These are phyloP conservation scores for Comarum palustre DNA, from an alignment of 306 rosid species.

Conservation along the genomic window DNA sequence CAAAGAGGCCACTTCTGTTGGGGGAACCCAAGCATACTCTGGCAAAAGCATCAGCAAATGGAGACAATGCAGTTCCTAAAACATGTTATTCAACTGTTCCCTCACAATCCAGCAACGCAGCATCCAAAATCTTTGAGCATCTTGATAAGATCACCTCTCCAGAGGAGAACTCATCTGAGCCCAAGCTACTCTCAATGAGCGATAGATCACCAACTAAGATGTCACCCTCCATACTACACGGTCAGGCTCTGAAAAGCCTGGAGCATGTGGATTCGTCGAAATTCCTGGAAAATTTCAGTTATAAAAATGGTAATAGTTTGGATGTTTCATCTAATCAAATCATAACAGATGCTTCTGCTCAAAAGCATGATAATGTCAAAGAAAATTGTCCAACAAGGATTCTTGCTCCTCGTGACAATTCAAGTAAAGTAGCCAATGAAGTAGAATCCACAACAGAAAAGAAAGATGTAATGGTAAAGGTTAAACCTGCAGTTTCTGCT, in stretches of 20 bases:
- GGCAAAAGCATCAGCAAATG: constrained; percentile 42
- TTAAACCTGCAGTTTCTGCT: constrained; percentile 33
- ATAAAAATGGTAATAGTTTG: constrained; percentile 18
- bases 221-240: constrained; percentile 73
- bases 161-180: constrained; percentile 54
- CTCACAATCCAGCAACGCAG: constrained; percentile 72
- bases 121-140: constrained; percentile 75
- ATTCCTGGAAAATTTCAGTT: constrained; percentile 35
- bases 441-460: constrained; percentile 28
- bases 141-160: constrained; percentile 77
- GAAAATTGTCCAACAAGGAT: constrained; percentile 43
- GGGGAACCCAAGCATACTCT: constrained; percentile 35
- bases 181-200: constrained; percentile 34
- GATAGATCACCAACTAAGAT: constrained; percentile 60
- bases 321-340: constrained; percentile 28
- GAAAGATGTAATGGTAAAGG: constrained; percentile 28
- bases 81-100: constrained; percentile 41
- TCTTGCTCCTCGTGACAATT: constrained; percentile 33
- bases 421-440: constrained; percentile 29
- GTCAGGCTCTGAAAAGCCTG: constrained; percentile 82
- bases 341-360: constrained; percentile 34
- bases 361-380: constrained; percentile 40
- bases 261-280: constrained; percentile 71
- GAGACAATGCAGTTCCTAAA: constrained; percentile 36
- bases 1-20: constrained; percentile 33